Base-by-base conservation (phyloP, 768 basidiomycete species). In the Candolleomyces aberdarensis region DNA sequence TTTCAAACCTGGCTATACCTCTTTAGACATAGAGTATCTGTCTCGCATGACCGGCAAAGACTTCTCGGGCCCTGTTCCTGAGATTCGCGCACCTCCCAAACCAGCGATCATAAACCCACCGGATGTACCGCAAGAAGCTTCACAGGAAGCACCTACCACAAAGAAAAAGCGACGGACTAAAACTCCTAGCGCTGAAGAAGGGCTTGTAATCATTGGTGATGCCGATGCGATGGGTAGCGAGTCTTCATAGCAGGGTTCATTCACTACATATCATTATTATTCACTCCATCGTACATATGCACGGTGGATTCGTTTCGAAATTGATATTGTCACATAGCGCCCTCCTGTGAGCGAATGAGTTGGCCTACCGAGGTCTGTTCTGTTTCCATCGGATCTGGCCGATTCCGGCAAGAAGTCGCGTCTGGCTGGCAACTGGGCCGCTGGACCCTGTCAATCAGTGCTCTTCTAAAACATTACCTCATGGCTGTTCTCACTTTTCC, bases 11-110 rank as follows among this genome's bases (percentile, higher is more conserved):
- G 40, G 5, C 17, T 36, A 19, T 39, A 32, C 47, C 51, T 11
- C 9, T 17, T 22, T 29, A 92, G 91, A 93, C 68, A 89, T 93
- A 65, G 79, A 80, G 63, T 88, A 84, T 0, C 72, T 93, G 13
- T 84, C 87, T 49, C 85, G 87, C 14, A 86, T 93, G 86, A 93
- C 91, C 11, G 91, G 91, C 41, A 92, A 88, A 64, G 89, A 93
- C 68, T 93, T 93, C 67, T 87, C 89, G 48, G 91, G 91, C 0
- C 91, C 91, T 26, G 83, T 84, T 17, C 91, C 91, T 0, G 83
- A 86, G 61, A 91, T 92, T 36, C 74, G 75, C 22, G 72, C 69
- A 4, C 78, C 80, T 41, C 61, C 61, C 13, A 56, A 62, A 31
- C 62, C 60, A 20, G 57, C 62, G 31, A 57, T 48, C 40, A 22